Evolutionary conservation across 1,284 basidiomycete genomes (phyloP).

Genomic region (Neolentinus lepideus): DNA sequence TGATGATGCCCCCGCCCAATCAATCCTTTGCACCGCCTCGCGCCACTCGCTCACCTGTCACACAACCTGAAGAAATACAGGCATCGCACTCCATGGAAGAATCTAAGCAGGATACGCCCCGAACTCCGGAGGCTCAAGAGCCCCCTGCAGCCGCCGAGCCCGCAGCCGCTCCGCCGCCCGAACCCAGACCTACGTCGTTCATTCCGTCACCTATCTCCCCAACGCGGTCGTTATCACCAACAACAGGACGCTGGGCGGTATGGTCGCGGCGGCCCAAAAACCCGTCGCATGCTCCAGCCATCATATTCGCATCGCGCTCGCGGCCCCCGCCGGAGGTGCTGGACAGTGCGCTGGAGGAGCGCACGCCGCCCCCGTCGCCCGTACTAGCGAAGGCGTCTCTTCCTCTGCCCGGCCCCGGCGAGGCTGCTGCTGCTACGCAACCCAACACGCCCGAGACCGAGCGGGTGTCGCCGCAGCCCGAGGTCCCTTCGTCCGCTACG

Average conservation of each 20-base stretch:
- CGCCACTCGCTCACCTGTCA: conserved; percentile 18
- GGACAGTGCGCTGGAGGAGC: conserved; percentile 35
- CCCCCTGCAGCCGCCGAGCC: background rate
- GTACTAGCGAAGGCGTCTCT: background rate
- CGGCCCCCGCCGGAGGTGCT: conserved; percentile 46
- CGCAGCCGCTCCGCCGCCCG: background rate
- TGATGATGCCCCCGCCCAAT: conserved; percentile 24
- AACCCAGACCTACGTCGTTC: background rate
- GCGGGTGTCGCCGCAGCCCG: background rate
- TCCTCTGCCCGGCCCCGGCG: background rate
- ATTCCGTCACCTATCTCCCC: background rate
- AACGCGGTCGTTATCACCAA: background rate
- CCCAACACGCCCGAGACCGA: too few relatives aligned
- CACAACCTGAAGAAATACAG: conserved; percentile 5
- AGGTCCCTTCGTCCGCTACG: conserved; percentile 20
- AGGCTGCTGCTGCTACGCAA: too few relatives aligned
- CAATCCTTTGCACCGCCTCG: conserved; percentile 20
- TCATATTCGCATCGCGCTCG: conserved; percentile 58
- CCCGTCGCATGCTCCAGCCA: conserved; percentile 51
- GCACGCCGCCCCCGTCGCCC: conserved; percentile 40
- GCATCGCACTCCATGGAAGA: background rate
- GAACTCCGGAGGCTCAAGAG: too few relatives aligned
- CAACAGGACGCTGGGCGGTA: conserved; percentile 36
- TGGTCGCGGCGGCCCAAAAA: conserved; percentile 62
- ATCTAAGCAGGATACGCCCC: background rate